A percentile compares a stretch with the other conserved stretches of the same genome.
These are phyloP conservation scores for Aspergillus arachidicola DNA, from an alignment of 2,329 filamentous ascomycete species.

Conservation along the genomic window DNA sequence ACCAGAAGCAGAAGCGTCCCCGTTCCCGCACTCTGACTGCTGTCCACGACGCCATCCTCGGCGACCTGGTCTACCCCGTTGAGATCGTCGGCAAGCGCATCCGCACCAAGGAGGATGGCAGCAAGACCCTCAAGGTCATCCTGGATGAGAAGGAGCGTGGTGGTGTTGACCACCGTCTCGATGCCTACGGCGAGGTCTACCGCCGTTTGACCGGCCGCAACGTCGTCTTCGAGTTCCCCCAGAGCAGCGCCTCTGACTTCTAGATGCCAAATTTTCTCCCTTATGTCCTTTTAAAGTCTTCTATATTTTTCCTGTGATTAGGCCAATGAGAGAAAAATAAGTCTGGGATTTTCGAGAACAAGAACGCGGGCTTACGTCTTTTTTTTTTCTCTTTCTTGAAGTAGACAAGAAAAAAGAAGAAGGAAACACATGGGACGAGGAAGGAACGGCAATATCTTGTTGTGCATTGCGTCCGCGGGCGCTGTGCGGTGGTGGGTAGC, in stretches of 20 bases:
- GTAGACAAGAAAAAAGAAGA: conserved; percentile 3
- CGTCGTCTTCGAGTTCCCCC: conserved; percentile 98
- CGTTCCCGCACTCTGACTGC: conserved; percentile 96
- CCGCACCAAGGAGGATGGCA: conserved; percentile 98
- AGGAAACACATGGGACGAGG: background rate
- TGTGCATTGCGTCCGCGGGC: conserved; percentile 2
- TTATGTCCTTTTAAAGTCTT: conserved; percentile 24
- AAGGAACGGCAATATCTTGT: background rate
- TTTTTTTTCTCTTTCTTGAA: conserved; percentile 5
- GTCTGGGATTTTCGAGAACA: background rate
- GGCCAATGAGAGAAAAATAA: conserved; percentile 16
- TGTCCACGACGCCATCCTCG: conserved; percentile 97
- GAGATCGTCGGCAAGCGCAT: conserved; percentile 99
- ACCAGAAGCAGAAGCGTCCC: conserved; percentile 97
- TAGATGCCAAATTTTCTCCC: conserved; percentile 55
- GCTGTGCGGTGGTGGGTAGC: conserved; percentile 13
- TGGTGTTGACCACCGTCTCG: conserved; percentile 98
- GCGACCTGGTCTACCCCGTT: conserved; percentile 98
- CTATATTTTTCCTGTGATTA: conserved; percentile 15
- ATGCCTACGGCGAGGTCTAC: conserved; percentile 99
- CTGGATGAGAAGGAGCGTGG: conserved; percentile 99
- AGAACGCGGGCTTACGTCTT: conserved; percentile 9
- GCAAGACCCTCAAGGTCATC: conserved; percentile 98
- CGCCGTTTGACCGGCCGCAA: conserved; percentile 93
- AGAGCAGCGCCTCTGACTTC: conserved; percentile 76